Evolutionary conservation across 768 basidiomycete genomes (phyloP), one percentile per base, ranked within the genome.

Genomic region (Tricholoma terreum): DNA sequence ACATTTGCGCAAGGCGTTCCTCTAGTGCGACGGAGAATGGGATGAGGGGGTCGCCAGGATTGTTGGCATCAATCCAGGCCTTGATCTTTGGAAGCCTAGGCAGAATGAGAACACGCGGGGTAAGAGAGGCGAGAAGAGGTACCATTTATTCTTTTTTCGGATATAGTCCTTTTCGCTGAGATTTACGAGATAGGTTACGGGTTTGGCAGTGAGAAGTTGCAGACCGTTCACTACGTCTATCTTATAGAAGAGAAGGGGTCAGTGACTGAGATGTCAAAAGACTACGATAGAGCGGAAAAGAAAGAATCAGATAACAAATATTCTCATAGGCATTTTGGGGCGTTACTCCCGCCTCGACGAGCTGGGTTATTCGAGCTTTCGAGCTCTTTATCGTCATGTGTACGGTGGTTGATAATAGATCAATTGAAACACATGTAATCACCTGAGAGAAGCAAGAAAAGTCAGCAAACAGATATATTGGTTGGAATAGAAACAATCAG

Each of bases 141-240:
- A 89, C 95, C 97, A 98, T 80, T 98, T 98, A 79, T 98, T 98
- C 85, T 98, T 98, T 76, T 98, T 98, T 61, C 97, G 87, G 58
- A 92, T 75, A 66, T 91, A 99, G 71, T 99, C 97, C 62, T 84
- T 84, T 73, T 98, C 95, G 58, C 90, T 93, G 48, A 99, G 77
- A 75, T 99, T 99, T 76, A 98, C 94, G 50, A 99, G 89, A 77
- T 99, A 99, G 51, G 90, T 97, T 59, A 98, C 92, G 33, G 96
- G 92, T 71, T 98, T 98, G 54, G 97, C 95, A 15, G 96, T 98
- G 54, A 99, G 82, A 22, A 99, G 86, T 63, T 86, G 83, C 57
- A 99, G 85, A 45, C 84, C 73, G 73, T 97, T 97, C 71, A 97
- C 87, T 55, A 92, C 85, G 61, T 95, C 94, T 61, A 96, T 87